Percentiles rank a stretch among this genome's conserved stretches.
Conservation (phyloP, 2,329 filamentous ascomycete genomes). For the Fusarium sp. region DNA sequence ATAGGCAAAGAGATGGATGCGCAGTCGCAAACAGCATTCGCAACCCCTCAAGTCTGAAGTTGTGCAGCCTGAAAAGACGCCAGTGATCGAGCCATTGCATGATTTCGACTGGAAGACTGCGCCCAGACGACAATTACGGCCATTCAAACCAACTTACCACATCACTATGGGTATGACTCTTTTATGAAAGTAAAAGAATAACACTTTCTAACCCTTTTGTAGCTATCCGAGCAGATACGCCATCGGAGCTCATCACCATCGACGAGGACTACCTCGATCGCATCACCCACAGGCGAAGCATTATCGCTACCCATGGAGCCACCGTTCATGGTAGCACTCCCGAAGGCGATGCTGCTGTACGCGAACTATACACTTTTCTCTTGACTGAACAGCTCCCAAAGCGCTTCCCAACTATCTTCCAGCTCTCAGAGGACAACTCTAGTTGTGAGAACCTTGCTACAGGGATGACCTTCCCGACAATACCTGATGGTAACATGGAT, state of each 20-base stretch:
- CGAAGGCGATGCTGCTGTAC: slow-evolving; percentile 57
- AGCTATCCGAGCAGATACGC: slow-evolving; percentile 59
- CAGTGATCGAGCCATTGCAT: slow-evolving; percentile 11
- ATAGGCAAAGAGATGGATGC: slow-evolving; percentile 43
- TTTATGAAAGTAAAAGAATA: rapidly evolving
- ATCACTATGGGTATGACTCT: slow-evolving; percentile 32
- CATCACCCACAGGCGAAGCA: slow-evolving; percentile 56
- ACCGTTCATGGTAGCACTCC: slow-evolving; percentile 60
- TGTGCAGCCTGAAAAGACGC: slow-evolving; percentile 10
- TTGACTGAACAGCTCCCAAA: slow-evolving; percentile 61
- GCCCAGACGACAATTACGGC: slow-evolving; percentile 11
- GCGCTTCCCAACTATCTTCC: slow-evolving; percentile 64
- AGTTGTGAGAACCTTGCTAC: slow-evolving; percentile 59
- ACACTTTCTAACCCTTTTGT: background rate
- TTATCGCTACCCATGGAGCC: slow-evolving; percentile 50
- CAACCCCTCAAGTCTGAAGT: background rate
- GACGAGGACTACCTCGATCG: slow-evolving; percentile 64
- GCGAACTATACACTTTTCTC: slow-evolving; percentile 64
- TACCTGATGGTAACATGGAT: background rate
- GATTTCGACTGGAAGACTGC: slow-evolving; percentile 35
- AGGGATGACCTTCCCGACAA: slow-evolving; percentile 43
- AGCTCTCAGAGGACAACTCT: slow-evolving; percentile 50
- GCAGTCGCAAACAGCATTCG: slow-evolving; percentile 16
- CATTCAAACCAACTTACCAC: slow-evolving; percentile 38
- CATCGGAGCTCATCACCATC: slow-evolving; percentile 66